Percentiles rank a stretch among this genome's conserved stretches.
These are phyloP conservation scores for Bolboschoenoplectus hybrid DNA, from an alignment of 202 grass and related monocot genomes.

Conservation along the genomic window DNA sequence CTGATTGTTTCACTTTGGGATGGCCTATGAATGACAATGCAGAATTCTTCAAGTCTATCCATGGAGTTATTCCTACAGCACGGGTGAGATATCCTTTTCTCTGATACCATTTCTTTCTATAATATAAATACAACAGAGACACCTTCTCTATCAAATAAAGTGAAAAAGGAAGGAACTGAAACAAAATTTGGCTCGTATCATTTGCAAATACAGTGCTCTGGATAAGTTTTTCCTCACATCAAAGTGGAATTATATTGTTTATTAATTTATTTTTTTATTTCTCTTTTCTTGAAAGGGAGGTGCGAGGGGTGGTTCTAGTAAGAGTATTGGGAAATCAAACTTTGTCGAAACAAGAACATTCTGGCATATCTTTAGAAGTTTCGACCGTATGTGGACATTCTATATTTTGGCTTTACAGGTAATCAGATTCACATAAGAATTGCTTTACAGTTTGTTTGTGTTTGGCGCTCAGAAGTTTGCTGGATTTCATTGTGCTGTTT, in stretches of 20 bases:
- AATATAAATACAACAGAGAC: slow-evolving; percentile 3
- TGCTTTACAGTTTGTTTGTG: background rate
- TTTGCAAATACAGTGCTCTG: background rate
- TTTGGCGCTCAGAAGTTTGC: background rate
- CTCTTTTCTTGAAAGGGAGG: slow-evolving; percentile 33
- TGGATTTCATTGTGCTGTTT: background rate
- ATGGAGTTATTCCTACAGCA: slow-evolving; percentile 48
- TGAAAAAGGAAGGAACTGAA: background rate
- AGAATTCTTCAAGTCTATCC: slow-evolving; percentile 86
- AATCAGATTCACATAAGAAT: slow-evolving; percentile 14
- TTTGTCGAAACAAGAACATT: slow-evolving; percentile 96
- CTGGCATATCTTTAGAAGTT: slow-evolving; percentile 97
- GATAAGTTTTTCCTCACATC: slow-evolving; percentile 21
- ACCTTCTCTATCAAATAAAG: slow-evolving; percentile 3
- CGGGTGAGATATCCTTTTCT: slow-evolving; percentile 46
- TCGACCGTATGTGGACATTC: slow-evolving; percentile 97
- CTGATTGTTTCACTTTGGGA: slow-evolving; percentile 89
- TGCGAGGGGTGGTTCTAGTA: slow-evolving; percentile 47
- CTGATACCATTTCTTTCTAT: slow-evolving; percentile 38
- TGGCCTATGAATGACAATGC: slow-evolving; percentile 98
- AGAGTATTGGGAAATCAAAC: slow-evolving; percentile 87
- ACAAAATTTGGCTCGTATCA: background rate
- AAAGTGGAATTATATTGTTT: slow-evolving; percentile 12
- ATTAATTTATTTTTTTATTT: background rate
- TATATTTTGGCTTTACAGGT: slow-evolving; percentile 89